Conservation (phyloP, 139 green algal genomes). For the Yamagishiella unicocca region DNA sequence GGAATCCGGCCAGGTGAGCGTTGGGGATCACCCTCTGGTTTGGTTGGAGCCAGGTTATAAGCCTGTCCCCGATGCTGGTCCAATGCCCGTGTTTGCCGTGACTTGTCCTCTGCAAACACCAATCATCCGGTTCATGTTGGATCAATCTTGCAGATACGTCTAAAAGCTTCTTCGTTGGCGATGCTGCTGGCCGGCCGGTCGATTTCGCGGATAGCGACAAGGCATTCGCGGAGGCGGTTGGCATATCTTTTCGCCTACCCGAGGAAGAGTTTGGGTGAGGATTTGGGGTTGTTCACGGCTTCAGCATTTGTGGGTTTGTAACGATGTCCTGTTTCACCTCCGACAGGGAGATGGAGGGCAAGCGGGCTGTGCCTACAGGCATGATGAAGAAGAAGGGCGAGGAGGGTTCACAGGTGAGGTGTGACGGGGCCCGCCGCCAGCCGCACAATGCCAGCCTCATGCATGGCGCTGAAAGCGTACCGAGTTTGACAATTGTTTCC, state of each 20-base stretch:
- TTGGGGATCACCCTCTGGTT: too few relatives aligned
- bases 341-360: constrained; percentile 35
- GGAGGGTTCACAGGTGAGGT: not conserved
- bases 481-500: too few relatives aligned
- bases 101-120: too few relatives aligned
- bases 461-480: too few relatives aligned
- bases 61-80: too few relatives aligned
- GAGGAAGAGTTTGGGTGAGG: constrained; percentile 75
- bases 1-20: constrained; percentile 63
- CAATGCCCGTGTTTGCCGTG: too few relatives aligned
- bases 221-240: constrained; percentile 50
- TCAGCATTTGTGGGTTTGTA: not conserved
- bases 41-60: too few relatives aligned
- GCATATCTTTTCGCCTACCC: constrained; percentile 68
- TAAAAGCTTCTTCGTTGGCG: constrained; percentile 77
- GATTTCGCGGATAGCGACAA: constrained; percentile 73
- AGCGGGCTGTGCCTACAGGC: not conserved
- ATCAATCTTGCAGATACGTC: constrained; percentile 3
- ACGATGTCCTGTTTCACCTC: not conserved
- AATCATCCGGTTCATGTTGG: too few relatives aligned
- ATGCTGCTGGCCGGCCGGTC: constrained; percentile 67
- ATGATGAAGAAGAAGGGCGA: constrained; percentile 12
- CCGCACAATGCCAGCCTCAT: too few relatives aligned
- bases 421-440: too few relatives aligned
- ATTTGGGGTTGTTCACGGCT: too few relatives aligned